A percentile compares a stretch with the other conserved stretches of the same genome.
Conservation (phyloP, 495 filamentous ascomycete genomes). For the Aspergillus hancockii region DNA sequence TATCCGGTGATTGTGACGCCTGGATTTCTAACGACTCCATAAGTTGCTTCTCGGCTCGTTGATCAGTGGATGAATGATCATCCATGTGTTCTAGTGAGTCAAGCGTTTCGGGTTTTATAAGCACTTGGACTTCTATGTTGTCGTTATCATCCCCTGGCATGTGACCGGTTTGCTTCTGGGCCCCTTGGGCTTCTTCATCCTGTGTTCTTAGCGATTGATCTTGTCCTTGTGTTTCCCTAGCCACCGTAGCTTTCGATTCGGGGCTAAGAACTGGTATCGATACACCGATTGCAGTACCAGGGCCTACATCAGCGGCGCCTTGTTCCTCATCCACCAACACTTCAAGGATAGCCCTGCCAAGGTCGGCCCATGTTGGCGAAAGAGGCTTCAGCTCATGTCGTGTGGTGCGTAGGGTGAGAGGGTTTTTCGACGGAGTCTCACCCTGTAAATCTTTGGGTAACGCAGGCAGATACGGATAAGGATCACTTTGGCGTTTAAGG, state of each 20-base stretch:
- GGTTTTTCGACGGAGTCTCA: conserved; percentile 25
- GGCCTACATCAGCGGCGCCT: conserved; percentile 29
- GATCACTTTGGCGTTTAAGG: conserved; percentile 69
- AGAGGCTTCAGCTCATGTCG: conserved; percentile 34
- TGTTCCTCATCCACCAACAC: conserved; percentile 48
- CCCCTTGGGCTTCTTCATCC: conserved; percentile 12
- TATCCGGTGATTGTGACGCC: conserved; percentile 27
- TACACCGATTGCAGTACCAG: conserved; percentile 42
- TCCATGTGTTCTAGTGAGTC: conserved; percentile 29
- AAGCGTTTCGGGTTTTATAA: conserved; percentile 15
- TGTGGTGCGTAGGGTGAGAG: conserved; percentile 32
- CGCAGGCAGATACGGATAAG: conserved; percentile 73
- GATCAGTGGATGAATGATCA: conserved; percentile 44
- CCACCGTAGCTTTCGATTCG: conserved; percentile 17
- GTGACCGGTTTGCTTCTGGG: conserved; percentile 18
- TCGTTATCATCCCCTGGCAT: conserved; percentile 16
- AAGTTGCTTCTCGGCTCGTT: conserved; percentile 43
- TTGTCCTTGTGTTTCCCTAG: conserved; percentile 13
- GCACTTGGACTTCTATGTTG: conserved; percentile 10
- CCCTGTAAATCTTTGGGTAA: conserved; percentile 40
- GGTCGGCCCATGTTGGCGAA: conserved; percentile 51
- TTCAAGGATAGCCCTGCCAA: conserved; percentile 59
- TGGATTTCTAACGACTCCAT: conserved; percentile 43
- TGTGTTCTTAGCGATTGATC: conserved; percentile 17
- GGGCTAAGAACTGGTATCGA: conserved; percentile 33